phyloP scores from a whole-genome alignment of 1,284 basidiomycete species.

The Sparassis latifolia region DNA sequence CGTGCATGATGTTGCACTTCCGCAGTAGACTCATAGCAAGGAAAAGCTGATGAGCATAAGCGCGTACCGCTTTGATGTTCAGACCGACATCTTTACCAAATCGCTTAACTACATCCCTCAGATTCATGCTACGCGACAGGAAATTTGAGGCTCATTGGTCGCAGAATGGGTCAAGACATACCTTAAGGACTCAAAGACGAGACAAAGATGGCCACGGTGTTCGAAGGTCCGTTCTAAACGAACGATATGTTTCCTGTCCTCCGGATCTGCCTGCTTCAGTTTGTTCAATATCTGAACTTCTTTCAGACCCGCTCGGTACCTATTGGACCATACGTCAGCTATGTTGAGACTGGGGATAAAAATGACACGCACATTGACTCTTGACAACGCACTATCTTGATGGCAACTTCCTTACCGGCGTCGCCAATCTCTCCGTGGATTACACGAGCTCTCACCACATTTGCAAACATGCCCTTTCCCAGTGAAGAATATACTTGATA shows the following conservation, averaged over 20 bases:
- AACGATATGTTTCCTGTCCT: constrained; percentile 95
- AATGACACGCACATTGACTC: constrained; percentile 82
- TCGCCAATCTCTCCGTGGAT: constrained; percentile 65
- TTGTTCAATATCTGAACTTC: constrained; percentile 88
- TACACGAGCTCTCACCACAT: constrained; percentile 88
- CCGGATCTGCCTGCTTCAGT: constrained; percentile 83
- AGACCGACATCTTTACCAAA: constrained; percentile 98
- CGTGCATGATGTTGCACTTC: constrained; percentile 93
- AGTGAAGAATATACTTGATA: constrained; percentile 95
- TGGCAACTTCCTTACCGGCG: constrained; percentile 82
- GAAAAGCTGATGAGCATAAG: constrained; percentile 96
- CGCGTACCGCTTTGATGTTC: constrained; percentile 94
- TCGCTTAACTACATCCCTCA: constrained; percentile 97
- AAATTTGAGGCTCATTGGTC: constrained; percentile 3
- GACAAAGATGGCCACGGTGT: constrained; percentile 92
- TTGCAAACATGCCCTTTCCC: constrained; percentile 98
- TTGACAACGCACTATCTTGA: constrained; percentile 95
- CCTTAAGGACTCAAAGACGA: constrained; percentile 95
- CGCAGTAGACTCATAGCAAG: constrained; percentile 79
- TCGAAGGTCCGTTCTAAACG: constrained; percentile 92
- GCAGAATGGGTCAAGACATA: constrained; percentile 28
- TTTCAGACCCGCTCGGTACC: constrained; percentile 93
- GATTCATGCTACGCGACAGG: constrained; percentile 74
- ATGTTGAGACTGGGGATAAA: not conserved
- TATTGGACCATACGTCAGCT: constrained; percentile 23